These are phyloP conservation scores for Ceriops decandra DNA, from an alignment of 345 rosid species.

Conservation along the genomic window DNA sequence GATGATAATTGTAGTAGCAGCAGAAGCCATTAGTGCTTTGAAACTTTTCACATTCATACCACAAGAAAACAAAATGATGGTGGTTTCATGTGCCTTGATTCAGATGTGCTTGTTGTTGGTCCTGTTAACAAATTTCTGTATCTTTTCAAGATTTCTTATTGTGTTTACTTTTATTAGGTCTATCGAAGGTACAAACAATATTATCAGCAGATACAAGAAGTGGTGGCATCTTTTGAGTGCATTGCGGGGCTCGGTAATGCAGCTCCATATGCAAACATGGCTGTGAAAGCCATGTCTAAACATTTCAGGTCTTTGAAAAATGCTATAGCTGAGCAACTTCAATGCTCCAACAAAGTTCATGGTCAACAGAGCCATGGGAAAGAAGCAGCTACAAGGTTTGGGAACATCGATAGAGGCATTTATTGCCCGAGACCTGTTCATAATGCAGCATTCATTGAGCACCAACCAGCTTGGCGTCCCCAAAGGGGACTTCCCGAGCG, in stretches of 20 bases:
- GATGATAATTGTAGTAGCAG: no score
- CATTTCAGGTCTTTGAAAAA: conserved; percentile 72
- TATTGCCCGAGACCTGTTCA: conserved; percentile 39
- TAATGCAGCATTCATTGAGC: conserved; percentile 45
- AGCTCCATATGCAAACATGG: conserved; percentile 67
- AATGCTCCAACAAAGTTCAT: conserved; percentile 38
- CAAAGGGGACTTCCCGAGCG: conserved; percentile 92
- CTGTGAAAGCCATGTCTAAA: conserved; percentile 72
- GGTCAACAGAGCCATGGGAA: conserved; percentile 35
- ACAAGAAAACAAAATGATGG: not conserved
- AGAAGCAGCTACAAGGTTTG: conserved; percentile 46
- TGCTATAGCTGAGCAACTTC: conserved; percentile 76
- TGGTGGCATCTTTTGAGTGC: conserved; percentile 68
- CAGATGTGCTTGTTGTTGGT: not conserved
- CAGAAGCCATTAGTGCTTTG: no score
- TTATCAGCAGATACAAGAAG: conserved; percentile 75
- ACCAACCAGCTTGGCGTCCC: conserved; percentile 86
- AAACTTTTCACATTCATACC: no score
- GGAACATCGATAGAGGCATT: conserved; percentile 38
- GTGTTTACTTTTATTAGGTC: conserved; percentile 37
- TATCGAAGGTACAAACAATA: conserved; percentile 80
- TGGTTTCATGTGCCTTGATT: not conserved
- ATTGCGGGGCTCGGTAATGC: conserved; percentile 84
- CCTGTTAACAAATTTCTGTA: not conserved
- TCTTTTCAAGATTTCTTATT: not conserved